phyloP scores from a whole-genome alignment of 257 asterid genomes.

The Ilex asprella region DNA sequence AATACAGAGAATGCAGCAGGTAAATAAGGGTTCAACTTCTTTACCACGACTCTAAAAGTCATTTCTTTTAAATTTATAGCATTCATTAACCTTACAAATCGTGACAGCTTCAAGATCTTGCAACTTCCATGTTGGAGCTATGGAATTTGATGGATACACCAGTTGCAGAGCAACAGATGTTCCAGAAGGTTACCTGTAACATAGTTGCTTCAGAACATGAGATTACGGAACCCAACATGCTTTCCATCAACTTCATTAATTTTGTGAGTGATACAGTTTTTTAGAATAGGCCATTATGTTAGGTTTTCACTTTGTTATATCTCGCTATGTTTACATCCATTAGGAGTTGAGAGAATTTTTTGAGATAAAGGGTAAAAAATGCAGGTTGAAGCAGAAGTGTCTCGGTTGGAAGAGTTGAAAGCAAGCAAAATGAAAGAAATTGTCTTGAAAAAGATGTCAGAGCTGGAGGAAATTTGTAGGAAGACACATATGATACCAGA shows the following conservation, averaged over 20 bases:
- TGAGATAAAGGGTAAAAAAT: background rate
- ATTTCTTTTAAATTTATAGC: constrained; percentile 8
- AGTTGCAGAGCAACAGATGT: constrained; percentile 69
- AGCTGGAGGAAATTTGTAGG: constrained; percentile 79
- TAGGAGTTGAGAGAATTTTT: background rate
- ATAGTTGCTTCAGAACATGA: constrained; percentile 92
- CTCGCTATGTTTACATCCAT: background rate
- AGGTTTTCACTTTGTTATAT: background rate
- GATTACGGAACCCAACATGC: constrained; percentile 76
- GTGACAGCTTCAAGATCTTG: constrained; percentile 79
- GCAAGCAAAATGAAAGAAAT: constrained; percentile 93
- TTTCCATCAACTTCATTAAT: constrained; percentile 57
- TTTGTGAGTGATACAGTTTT: constrained; percentile 39
- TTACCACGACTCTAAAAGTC: background rate
- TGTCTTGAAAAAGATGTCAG: constrained; percentile 80
- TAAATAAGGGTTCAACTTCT: constrained; percentile 14
- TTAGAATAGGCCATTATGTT: background rate
- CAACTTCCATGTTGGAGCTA: constrained; percentile 76
- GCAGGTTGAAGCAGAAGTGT: constrained; percentile 87
- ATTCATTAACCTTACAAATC: constrained; percentile 14
- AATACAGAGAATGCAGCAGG: constrained; percentile 84
- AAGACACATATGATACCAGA: constrained; percentile 72
- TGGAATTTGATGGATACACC: constrained; percentile 99
- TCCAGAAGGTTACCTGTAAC: constrained; percentile 81
- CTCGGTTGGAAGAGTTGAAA: constrained; percentile 81